A percentile compares a stretch with the other conserved stretches of the same genome.
Conservation (phyloP, 2,329 filamentous ascomycete genomes). For the Tolypocladium nubicola region DNA sequence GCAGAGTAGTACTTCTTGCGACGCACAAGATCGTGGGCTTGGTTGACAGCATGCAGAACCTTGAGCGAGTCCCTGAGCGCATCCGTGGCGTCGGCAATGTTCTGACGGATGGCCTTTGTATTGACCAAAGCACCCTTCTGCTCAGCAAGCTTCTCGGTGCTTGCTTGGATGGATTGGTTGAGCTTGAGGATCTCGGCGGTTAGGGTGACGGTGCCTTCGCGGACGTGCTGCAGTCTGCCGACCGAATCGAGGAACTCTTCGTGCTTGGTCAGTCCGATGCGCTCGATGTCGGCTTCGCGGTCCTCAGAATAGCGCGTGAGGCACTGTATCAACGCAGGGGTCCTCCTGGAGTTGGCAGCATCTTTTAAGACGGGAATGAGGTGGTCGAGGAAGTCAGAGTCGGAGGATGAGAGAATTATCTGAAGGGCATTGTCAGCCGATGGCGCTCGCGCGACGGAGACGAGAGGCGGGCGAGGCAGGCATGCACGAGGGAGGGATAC, state of each 20-base stretch:
- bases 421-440: slow-evolving; percentile 24
- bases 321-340: slow-evolving; percentile 63
- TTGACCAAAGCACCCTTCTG: slow-evolving; percentile 94
- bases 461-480: background rate
- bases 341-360: slow-evolving; percentile 66
- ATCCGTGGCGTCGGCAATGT: slow-evolving; percentile 85
- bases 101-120: slow-evolving; percentile 82
- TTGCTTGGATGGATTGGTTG: slow-evolving; percentile 89
- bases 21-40: slow-evolving; percentile 81
- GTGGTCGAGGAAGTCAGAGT: slow-evolving; percentile 90
- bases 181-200: slow-evolving; percentile 86
- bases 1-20: slow-evolving; percentile 96
- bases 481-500: background rate
- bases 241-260: slow-evolving; percentile 93
- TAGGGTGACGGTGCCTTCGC: slow-evolving; percentile 79
- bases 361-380: slow-evolving; percentile 91
- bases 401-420: slow-evolving; percentile 88
- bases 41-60: slow-evolving; percentile 84
- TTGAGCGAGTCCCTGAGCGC: slow-evolving; percentile 86
- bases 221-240: slow-evolving; percentile 83
- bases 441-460: background rate
- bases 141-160: slow-evolving; percentile 85
- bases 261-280: slow-evolving; percentile 89
- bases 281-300: slow-evolving; percentile 84
- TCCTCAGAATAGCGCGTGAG: slow-evolving; percentile 65